These are phyloP conservation scores for Collybia mongolica DNA, from an alignment of 768 basidiomycete genomes.

Conservation along the genomic window DNA sequence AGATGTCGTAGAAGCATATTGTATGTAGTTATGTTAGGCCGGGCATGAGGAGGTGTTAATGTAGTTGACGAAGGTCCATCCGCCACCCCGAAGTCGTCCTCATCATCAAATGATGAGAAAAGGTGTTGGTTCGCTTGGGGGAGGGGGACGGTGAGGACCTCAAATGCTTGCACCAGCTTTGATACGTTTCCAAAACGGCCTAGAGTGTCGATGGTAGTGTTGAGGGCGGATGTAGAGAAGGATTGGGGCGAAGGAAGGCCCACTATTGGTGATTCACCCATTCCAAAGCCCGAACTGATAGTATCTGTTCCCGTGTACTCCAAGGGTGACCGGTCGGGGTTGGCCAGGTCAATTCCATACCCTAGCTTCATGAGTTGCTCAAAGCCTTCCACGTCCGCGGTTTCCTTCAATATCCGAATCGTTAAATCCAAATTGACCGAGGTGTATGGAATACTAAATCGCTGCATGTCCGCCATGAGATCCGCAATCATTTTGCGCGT, in stretches of 20 bases:
- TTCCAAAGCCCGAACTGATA: constrained; percentile 6
- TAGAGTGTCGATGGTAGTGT: constrained; percentile 70
- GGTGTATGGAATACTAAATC: constrained; percentile 45
- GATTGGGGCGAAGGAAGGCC: constrained; percentile 32
- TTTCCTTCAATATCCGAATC: constrained; percentile 68
- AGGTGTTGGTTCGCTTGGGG: constrained; percentile 47
- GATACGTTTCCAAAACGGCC: constrained; percentile 60
- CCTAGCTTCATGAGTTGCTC: constrained; percentile 59
- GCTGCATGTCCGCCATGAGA: constrained; percentile 59
- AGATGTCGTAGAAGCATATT: constrained; percentile 59
- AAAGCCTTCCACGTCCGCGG: constrained; percentile 54
- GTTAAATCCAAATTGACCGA: constrained; percentile 65
- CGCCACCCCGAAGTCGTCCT: constrained; percentile 57
- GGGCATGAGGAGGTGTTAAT: constrained; percentile 41
- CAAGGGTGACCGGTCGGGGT: constrained; percentile 67
- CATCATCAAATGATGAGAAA: constrained; percentile 62
- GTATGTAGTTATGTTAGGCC: constrained; percentile 69
- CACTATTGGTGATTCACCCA: background rate
- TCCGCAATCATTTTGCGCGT: constrained; percentile 46
- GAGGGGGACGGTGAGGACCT: constrained; percentile 73
- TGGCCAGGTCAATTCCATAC: constrained; percentile 76
- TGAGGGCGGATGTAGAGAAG: constrained; percentile 66
- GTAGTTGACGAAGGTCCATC: constrained; percentile 28
- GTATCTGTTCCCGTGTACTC: constrained; percentile 31
- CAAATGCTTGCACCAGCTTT: constrained; percentile 72